phyloP scores from a whole-genome alignment of 2,329 filamentous ascomycete genomes.

The Pseudogymnoascus verrucosus region DNA sequence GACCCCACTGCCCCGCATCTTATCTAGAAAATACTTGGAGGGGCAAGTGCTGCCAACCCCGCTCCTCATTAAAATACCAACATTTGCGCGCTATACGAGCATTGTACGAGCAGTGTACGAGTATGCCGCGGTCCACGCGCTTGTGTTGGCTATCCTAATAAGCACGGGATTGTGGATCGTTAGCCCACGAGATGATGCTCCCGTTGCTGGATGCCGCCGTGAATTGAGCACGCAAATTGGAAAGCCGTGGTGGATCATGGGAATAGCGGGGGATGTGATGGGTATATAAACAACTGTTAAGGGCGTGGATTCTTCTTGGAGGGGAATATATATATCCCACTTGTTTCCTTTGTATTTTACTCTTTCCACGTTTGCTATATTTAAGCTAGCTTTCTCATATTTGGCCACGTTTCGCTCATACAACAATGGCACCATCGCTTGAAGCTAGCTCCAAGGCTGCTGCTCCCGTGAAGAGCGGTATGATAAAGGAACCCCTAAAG shows the following conservation, averaged over 20 bases:
- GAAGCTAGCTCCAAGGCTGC: not conserved
- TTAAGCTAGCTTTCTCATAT: not conserved
- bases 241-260: not conserved
- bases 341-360: not conserved
- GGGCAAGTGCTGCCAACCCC: not conserved
- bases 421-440: not conserved
- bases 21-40: not conserved
- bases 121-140: not conserved
- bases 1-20: conserved; percentile 4
- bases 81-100: not conserved
- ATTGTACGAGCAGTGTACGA: not conserved
- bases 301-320: not conserved
- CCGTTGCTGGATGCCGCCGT: not conserved
- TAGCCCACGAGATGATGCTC: not conserved
- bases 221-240: not conserved
- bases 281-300: not conserved
- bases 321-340: not conserved
- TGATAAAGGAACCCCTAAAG: conserved; percentile 8
- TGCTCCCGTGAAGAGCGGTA: not conserved
- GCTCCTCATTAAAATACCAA: not conserved
- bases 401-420: not conserved
- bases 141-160: not conserved
- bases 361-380: not conserved
- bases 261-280: not conserved
- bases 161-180: not conserved